phyloP scores from a whole-genome alignment of 495 filamentous ascomycete species.

The Melanomma pulvis-pyrius region DNA sequence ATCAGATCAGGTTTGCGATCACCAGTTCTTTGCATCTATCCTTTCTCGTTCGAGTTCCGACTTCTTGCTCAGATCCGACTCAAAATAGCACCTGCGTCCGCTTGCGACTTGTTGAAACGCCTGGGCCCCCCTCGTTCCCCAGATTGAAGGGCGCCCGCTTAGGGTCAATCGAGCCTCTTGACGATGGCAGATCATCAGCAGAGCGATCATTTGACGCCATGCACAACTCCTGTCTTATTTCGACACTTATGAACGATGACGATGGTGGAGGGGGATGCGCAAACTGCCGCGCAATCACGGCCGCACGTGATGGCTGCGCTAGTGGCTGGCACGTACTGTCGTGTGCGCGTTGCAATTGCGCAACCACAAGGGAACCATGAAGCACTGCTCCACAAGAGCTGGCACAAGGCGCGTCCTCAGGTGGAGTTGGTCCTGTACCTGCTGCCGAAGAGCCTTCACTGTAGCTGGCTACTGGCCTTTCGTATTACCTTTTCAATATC shows the following conservation, averaged over 20 bases:
- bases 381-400: not conserved
- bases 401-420: not conserved
- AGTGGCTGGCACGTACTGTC: not conserved
- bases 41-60: not conserved
- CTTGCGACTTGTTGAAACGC: conserved; percentile 32
- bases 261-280: conserved; percentile 6
- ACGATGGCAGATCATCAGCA: conserved; percentile 19
- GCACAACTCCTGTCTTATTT: conserved; percentile 34
- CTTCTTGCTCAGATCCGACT: conserved; percentile 5
- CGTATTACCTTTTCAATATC: conserved; percentile 13
- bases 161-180: conserved; percentile 13
- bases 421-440: not conserved
- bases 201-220: conserved; percentile 30
- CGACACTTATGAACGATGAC: conserved; percentile 11
- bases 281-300: conserved; percentile 3
- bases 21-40: conserved; percentile 2
- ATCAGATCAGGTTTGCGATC: conserved; percentile 3
- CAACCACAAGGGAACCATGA: not conserved
- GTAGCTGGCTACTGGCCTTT: not conserved
- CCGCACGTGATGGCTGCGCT: conserved; percentile 19
- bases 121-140: conserved; percentile 14
- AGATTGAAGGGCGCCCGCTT: conserved; percentile 32
- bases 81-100: conserved; percentile 34
- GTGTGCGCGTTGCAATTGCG: not conserved
- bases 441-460: not conserved